phyloP scores from a whole-genome alignment of 192 early-diverging fungal genomes.

The Gigaspora rosea region DNA sequence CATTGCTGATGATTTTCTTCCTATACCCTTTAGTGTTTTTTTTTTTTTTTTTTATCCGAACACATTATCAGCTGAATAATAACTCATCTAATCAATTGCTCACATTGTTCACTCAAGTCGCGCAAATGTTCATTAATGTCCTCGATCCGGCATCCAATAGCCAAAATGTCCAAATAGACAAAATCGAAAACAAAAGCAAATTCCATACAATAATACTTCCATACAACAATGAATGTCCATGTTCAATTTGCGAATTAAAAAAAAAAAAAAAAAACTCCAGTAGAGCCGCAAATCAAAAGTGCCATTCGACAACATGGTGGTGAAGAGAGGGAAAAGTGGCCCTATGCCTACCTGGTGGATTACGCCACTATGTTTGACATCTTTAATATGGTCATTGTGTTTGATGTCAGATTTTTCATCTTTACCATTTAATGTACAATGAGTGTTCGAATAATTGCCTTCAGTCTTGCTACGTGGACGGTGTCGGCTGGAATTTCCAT shows the following conservation, averaged over 20 bases:
- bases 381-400: no score
- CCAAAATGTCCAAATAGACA: neutral
- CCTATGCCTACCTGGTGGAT: slow-evolving; percentile 11
- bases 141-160: neutral
- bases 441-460: no score
- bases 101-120: neutral
- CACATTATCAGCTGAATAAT: no score
- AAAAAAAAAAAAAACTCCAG: neutral
- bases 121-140: neutral
- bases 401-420: no score
- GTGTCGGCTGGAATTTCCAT: no score
- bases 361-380: neutral
- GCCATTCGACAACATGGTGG: neutral
- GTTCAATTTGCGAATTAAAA: neutral
- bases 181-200: neutral
- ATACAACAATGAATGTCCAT: slow-evolving; percentile 1
- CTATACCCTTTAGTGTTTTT: no score
- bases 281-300: neutral
- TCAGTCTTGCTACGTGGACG: no score
- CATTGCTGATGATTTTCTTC: no score
- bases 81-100: no score
- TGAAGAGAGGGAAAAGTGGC: slow-evolving; percentile 6
- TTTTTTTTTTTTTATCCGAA: no score
- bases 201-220: neutral
- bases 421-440: no score